Evolutionary conservation across 2,329 filamentous ascomycete genomes (phyloP).

Genomic region (Colletotrichum lupini): DNA sequence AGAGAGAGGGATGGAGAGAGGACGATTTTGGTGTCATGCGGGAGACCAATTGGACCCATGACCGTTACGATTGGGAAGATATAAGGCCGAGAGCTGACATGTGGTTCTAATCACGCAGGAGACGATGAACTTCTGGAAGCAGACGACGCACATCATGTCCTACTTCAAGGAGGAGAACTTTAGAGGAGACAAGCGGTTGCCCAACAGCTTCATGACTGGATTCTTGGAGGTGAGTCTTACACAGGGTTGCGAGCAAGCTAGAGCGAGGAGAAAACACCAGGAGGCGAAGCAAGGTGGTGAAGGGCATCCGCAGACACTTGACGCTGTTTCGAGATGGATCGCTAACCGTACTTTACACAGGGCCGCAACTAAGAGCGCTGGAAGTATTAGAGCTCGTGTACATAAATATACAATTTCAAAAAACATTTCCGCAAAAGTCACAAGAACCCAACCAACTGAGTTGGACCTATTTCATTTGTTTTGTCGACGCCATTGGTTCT

Average conservation of each 20-base stretch:
- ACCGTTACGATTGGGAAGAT: background rate
- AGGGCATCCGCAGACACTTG: background rate
- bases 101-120: constrained; percentile 67
- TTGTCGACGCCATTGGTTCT: constrained; percentile 17
- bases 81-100: background rate
- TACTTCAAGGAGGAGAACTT: constrained; percentile 91
- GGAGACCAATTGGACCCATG: background rate
- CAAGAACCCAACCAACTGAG: constrained; percentile 7
- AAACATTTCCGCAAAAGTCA: constrained; percentile 11
- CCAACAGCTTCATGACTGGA: constrained; percentile 89
- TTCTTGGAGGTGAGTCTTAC: constrained; percentile 84
- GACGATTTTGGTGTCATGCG: background rate
- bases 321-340: background rate
- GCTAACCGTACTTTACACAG: constrained; percentile 12
- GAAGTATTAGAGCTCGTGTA: constrained; percentile 26
- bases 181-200: constrained; percentile 81
- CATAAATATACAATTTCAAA: constrained; percentile 24
- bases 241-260: background rate
- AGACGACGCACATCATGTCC: constrained; percentile 93
- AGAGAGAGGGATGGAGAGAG: background rate
- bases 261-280: background rate
- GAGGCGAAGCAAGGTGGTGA: background rate
- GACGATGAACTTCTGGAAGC: constrained; percentile 99
- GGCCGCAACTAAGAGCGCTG: constrained; percentile 38
- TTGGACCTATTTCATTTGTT: constrained; percentile 3